Evolutionary conservation across 768 basidiomycete genomes (phyloP), one percentile per base, ranked within the genome.

Genomic region (Boletus sp.): DNA sequence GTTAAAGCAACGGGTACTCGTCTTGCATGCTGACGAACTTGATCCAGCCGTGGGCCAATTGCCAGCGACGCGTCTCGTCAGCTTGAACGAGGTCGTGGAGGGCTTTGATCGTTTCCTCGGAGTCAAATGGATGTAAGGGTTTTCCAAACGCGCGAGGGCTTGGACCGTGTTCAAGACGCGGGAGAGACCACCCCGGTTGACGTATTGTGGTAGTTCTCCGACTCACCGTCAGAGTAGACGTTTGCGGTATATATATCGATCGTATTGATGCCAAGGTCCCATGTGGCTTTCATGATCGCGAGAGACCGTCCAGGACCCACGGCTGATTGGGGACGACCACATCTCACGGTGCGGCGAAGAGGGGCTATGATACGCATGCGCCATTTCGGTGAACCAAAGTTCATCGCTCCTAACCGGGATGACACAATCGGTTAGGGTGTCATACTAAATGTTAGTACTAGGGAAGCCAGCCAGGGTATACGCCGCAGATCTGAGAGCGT

Each of bases 11-110:
- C 19, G 74, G 79, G 56, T 83, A 76, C 47, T 79, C 76, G 45
- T 75, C 73, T 66, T 83, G 82, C 74, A 83, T 80, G 47, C 78
- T 76, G 47, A 79, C 71, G 57, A 83, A 83, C 57, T 73, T 75
- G 7, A 80, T 81, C 72, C 80, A 79, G 8, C 74, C 73, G 38
- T 69, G 60, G 8, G 71, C 70, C 29, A 78, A 74, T 47, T 79
- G 72, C 78, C 76, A 78, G 11, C n/a, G n/a, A n/a, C 79, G 65
- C n/a, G 78, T 79, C 55, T 78, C 76, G 17, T 78, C 76, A 19
- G 63, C 66, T 50, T 76, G 63, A 1, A 79, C 74, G 25, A 80
- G 73, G 54, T 79, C 79, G 51, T 80, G 75, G 2, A 80, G 62
- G 2, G 77, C 79, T 51, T 75, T 74, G 78, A 80, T 80, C 2